Evolutionary conservation across 257 asterid genomes (phyloP).

Genomic region (Anisodus tanguticus): DNA sequence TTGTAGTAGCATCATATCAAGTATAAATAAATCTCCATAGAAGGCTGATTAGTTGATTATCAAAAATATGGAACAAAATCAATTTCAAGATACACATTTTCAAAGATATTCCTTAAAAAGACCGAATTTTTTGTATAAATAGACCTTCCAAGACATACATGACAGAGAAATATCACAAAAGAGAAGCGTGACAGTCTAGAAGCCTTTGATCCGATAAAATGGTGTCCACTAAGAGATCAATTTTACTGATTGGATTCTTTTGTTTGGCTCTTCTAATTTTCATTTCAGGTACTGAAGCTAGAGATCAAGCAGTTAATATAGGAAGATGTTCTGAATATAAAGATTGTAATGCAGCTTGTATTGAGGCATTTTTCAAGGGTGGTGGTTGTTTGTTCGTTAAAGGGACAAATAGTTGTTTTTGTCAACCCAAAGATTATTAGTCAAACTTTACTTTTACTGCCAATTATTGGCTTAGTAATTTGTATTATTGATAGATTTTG

Average conservation of each 20-base stretch:
- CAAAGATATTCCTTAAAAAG: background rate
- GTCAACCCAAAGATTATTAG: background rate
- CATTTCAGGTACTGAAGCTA: conserved; percentile 12
- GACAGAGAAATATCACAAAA: background rate
- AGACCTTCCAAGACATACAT: background rate
- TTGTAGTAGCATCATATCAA: background rate
- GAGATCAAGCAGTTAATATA: background rate
- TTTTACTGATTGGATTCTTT: conserved; percentile 19
- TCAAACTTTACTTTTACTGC: background rate
- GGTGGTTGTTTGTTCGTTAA: background rate
- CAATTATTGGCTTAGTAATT: background rate
- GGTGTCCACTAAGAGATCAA: background rate
- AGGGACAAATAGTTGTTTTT: background rate
- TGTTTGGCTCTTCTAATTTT: conserved; percentile 14
- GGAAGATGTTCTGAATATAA: conserved; percentile 10
- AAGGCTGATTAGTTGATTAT: no score
- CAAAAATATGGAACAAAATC: background rate
- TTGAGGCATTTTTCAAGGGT: background rate
- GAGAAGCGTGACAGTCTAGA: background rate
- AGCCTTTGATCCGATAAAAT: background rate
- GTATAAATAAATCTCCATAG: background rate
- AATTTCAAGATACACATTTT: no score
- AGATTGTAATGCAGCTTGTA: conserved; percentile 26
- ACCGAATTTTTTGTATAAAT: background rate
- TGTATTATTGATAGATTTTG: background rate